Evolutionary conservation across 2,329 filamentous ascomycete species (phyloP).

Genomic region (Erysiphe neolycopersici): DNA sequence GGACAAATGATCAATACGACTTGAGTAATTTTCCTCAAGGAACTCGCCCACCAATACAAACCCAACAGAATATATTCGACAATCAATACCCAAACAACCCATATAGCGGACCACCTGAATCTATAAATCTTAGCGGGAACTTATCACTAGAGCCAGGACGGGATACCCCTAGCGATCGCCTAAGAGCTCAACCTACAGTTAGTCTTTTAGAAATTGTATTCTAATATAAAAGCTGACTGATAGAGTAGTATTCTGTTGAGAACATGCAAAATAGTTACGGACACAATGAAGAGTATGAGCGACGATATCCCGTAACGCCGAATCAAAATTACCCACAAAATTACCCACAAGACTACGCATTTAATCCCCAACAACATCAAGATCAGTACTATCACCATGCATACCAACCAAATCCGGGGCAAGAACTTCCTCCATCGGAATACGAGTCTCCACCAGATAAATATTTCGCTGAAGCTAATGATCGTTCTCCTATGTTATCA

Average conservation of each 20-base stretch:
- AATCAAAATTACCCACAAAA: slow-evolving; percentile 22
- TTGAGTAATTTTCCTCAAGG: slow-evolving; percentile 25
- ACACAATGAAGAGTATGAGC: slow-evolving; percentile 32
- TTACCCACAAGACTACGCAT: slow-evolving; percentile 38
- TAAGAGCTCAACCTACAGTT: slow-evolving; percentile 67
- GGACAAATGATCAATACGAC: slow-evolving; percentile 24
- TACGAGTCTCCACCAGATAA: slow-evolving; percentile 6
- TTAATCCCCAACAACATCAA: slow-evolving; percentile 66
- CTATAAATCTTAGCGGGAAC: slow-evolving; percentile 27
- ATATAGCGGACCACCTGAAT: slow-evolving; percentile 10
- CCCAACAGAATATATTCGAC: slow-evolving; percentile 48
- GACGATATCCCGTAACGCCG: slow-evolving; percentile 20
- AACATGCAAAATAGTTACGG: slow-evolving; percentile 37
- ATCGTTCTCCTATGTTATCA: slow-evolving; percentile 51
- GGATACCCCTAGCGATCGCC: slow-evolving; percentile 41
- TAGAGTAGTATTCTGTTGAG: slow-evolving; percentile 37
- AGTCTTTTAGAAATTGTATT: slow-evolving; percentile 15
- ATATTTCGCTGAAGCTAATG: slow-evolving; percentile 27
- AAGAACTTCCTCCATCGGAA: slow-evolving; percentile 11
- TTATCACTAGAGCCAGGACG: slow-evolving; percentile 37
- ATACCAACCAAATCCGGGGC: slow-evolving; percentile 33
- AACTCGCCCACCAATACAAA: slow-evolving; percentile 49
- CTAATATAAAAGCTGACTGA: slow-evolving; percentile 3
- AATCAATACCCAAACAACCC: slow-evolving; percentile 40
- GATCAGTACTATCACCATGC: slow-evolving; percentile 67